Evolutionary conservation across 345 rosid genomes (phyloP), one percentile per base, ranked within the genome.

Genomic region (Mallotus nudiflorus): DNA sequence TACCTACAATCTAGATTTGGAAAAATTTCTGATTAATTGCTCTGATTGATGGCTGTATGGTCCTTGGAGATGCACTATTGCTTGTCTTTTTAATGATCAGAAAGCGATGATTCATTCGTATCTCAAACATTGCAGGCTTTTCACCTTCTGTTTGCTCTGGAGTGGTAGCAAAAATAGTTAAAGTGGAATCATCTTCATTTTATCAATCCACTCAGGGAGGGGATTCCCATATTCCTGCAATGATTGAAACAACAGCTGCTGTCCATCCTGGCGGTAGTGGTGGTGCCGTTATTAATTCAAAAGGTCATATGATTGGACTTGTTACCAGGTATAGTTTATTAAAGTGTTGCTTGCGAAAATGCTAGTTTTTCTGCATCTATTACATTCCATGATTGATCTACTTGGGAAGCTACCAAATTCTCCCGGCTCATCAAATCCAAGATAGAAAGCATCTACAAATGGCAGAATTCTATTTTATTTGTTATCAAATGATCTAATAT

Each of bases 191-290:
- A 68, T 81, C 83, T 4, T 27, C 65, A 48, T 56, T 68, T 58
- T 40, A 70, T 63, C 78, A 71, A 74, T 80, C 86, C 42, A 25
- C 62, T 72, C 59, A 56, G 1, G 82, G 65, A 56, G 71, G 67
- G 37, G 70, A 70, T 42, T 75, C 76, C 59, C 69, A 66, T n/a
- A 65, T 82, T 72, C 94, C 98, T 3, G 94, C 85, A 33, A 95
- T 92, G 99, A 89, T 95, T 1, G 99, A 95, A 79, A 95, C 97
- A 56, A 95, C 98, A 2, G 97, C 99, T 81, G 86, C 98, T 67
- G 93, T 95, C 71, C 93, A 95, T 76, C 94, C 97, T 10, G 98
- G 98, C 77, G 91, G 96, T 27, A 95, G 98, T 79, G 98, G 99
- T 33, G 97, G 97, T 70, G 94, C 97, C 71, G 91, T 92, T 68